Evolutionary conservation across 495 filamentous ascomycete species (phyloP).

Genomic region (Haplographium delicatum): DNA sequence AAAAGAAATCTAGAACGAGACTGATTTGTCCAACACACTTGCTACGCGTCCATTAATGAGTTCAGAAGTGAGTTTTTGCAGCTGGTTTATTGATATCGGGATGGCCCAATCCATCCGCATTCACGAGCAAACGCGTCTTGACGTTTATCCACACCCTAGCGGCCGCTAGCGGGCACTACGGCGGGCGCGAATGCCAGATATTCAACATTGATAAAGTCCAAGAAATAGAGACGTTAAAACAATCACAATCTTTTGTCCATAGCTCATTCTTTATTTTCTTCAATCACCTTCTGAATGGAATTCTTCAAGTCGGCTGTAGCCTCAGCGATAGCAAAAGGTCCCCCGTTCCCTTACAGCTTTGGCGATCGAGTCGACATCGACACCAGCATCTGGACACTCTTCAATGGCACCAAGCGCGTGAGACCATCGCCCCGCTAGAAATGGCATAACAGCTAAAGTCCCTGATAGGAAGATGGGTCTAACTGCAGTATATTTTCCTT

Average conservation of each 20-base stretch:
- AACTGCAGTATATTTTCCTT: conserved; percentile 96
- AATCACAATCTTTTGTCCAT: not conserved
- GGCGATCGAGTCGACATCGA: conserved; percentile 86
- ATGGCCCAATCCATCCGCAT: no score
- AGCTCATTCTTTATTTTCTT: not conserved
- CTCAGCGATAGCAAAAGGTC: conserved; percentile 92
- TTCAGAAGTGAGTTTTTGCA: no score
- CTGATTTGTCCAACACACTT: no score
- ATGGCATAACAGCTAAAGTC: no score
- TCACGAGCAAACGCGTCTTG: no score
- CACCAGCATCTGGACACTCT: conserved; percentile 84
- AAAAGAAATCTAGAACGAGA: no score
- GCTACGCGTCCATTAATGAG: no score
- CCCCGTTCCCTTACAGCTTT: conserved; percentile 84
- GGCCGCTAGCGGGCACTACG: conserved; percentile 1
- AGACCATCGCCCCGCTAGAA: conserved; percentile 20
- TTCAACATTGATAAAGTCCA: not conserved
- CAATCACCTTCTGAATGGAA: conserved; percentile 58
- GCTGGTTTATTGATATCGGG: no score
- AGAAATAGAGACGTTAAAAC: not conserved
- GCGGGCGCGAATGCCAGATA: conserved; percentile 2
- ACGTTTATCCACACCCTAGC: no score
- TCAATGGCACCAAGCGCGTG: conserved; percentile 89
- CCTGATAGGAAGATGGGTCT: conserved; percentile 87
- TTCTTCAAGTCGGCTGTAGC: conserved; percentile 96